Percentiles rank a stretch among this genome's conserved stretches.
Evolutionary conservation across 768 basidiomycete genomes (phyloP).

Genomic region (Tylopilus vinaceipallidus): DNA sequence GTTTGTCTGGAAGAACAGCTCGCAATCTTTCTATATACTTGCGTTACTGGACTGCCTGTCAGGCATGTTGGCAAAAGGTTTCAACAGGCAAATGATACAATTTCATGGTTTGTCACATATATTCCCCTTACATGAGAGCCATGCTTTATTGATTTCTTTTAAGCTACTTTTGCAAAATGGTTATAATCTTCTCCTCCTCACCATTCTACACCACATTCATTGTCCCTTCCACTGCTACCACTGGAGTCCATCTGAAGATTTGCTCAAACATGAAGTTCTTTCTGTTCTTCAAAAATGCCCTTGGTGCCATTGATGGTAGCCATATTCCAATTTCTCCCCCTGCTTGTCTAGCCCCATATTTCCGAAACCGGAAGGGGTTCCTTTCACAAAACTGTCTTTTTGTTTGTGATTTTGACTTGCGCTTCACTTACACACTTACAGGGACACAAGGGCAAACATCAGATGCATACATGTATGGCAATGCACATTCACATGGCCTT

Average conservation of each 20-base stretch:
- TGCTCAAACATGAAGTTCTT: not conserved
- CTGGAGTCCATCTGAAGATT: not conserved
- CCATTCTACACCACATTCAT: not conserved
- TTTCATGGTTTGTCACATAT: not conserved
- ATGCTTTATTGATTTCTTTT: no score
- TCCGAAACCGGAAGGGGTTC: constrained; percentile 22
- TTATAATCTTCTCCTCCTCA: not conserved
- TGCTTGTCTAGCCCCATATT: not conserved
- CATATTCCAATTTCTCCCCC: not conserved
- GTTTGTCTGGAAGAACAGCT: not conserved
- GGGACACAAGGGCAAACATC: constrained; percentile 42
- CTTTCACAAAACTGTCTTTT: constrained; percentile 41
- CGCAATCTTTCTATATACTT: not conserved
- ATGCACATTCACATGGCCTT: constrained; percentile 30
- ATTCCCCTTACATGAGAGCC: no score
- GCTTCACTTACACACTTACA: constrained; percentile 37
- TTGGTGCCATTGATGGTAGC: not conserved
- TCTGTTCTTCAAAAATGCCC: not conserved
- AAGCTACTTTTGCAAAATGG: not conserved
- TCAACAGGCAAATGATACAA: not conserved
- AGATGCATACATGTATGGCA: constrained; percentile 29
- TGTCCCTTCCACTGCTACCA: not conserved
- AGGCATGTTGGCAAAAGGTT: not conserved
- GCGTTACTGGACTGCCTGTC: not conserved
- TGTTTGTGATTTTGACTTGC: constrained; percentile 31